A percentile compares a stretch with the other conserved stretches of the same genome.
Conservation (phyloP, 169 alveolate genomes). For the Plasmodium vinckei region DNA sequence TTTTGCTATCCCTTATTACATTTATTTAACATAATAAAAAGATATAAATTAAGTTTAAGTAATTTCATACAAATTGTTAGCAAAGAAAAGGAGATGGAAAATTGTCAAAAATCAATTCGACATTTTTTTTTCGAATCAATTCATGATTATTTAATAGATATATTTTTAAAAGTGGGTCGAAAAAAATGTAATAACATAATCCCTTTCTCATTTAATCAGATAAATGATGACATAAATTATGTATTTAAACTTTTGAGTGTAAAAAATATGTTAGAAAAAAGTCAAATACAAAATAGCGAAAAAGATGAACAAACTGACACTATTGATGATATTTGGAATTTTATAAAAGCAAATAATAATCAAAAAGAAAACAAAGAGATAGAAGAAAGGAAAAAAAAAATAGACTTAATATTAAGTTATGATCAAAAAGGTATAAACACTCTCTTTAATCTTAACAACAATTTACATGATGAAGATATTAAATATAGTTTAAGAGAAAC, state of each 20-base stretch:
- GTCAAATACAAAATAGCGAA: not conserved
- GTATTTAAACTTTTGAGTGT: not conserved
- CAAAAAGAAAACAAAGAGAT: constrained; percentile 24
- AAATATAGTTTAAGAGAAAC: constrained; percentile 54
- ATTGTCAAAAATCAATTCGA: not conserved
- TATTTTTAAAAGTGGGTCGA: constrained; percentile 18
- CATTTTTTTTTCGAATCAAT: constrained; percentile 30
- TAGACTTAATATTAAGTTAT: constrained; percentile 27
- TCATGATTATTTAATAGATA: constrained; percentile 40
- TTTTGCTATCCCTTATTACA: constrained; percentile 27
- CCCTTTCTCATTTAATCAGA: constrained; percentile 37
- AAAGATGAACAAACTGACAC: constrained; percentile 5
- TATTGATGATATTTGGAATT: constrained; percentile 53
- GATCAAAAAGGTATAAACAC: constrained; percentile 37
- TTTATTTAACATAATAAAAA: constrained; percentile 35
- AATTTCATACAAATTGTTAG: not conserved
- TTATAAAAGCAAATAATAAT: constrained; percentile 40
- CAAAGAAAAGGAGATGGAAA: not conserved
- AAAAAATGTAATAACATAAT: constrained; percentile 41
- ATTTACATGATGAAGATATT: constrained; percentile 38
- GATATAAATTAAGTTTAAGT: constrained; percentile 25
- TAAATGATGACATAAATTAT: constrained; percentile 9
- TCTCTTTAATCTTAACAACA: constrained; percentile 20
- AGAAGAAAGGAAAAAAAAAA: constrained; percentile 48
- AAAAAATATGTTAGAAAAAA: not conserved